Evolutionary conservation across 2,329 filamentous ascomycete genomes (phyloP).

Genomic region (Cytospora mali): DNA sequence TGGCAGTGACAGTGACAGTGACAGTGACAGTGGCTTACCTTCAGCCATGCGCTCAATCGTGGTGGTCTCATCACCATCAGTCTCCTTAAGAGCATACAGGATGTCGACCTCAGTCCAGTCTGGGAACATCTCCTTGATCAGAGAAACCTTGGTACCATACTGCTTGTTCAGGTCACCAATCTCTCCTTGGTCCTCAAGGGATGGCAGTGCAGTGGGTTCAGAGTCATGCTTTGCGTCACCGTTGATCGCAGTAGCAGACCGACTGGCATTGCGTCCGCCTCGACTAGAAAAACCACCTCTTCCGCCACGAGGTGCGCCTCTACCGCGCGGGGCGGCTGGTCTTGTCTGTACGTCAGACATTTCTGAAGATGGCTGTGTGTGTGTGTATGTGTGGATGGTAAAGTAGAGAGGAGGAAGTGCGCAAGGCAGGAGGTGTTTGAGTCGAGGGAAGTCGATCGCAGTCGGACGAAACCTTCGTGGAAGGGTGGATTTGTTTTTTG

Average conservation of each 20-base stretch:
- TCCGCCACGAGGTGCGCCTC: slow-evolving; percentile 57
- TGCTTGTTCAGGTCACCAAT: slow-evolving; percentile 90
- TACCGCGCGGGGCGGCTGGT: slow-evolving; percentile 81
- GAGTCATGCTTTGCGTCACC: slow-evolving; percentile 67
- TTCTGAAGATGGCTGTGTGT: slow-evolving; percentile 46
- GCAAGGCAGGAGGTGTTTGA: slow-evolving; percentile 13
- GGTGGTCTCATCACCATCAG: slow-evolving; percentile 73
- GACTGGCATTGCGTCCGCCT: slow-evolving; percentile 68
- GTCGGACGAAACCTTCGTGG: slow-evolving; percentile 13
- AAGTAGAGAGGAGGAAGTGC: slow-evolving; percentile 5
- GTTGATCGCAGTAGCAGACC: slow-evolving; percentile 67
- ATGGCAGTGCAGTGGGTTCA: slow-evolving; percentile 56
- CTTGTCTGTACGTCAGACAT: slow-evolving; percentile 97
- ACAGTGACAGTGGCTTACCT: slow-evolving; percentile 57
- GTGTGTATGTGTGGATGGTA: slow-evolving; percentile 15
- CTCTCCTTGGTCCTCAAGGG: slow-evolving; percentile 81
- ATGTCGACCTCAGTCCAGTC: slow-evolving; percentile 96
- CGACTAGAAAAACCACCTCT: slow-evolving; percentile 50
- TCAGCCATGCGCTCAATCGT: slow-evolving; percentile 80
- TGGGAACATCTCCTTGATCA: slow-evolving; percentile 90
- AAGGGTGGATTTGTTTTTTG: slow-evolving; percentile 16
- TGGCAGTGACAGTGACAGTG: too few species aligned
- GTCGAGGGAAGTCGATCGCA: slow-evolving; percentile 2
- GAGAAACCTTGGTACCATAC: slow-evolving; percentile 76
- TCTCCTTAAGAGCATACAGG: slow-evolving; percentile 89